Conservation (phyloP, 2,329 filamentous ascomycete genomes). For the Elsinoe batatas region DNA sequence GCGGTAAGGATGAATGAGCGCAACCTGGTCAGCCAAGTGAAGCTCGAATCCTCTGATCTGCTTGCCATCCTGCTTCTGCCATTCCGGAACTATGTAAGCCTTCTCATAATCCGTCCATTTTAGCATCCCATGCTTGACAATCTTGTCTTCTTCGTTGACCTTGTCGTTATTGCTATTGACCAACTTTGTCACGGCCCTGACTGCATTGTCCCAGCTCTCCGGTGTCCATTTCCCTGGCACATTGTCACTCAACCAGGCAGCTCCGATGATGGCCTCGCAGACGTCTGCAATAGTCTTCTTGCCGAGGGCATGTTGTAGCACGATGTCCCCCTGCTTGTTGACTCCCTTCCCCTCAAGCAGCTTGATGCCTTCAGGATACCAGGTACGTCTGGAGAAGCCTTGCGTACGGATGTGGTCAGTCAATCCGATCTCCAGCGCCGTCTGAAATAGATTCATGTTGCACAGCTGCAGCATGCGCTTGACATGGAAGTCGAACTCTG, state of each 20-base stretch:
- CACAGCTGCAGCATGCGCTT: conserved; percentile 84
- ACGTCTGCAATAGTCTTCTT: conserved; percentile 70
- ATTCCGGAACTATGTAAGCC: conserved; percentile 58
- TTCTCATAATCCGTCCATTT: conserved; percentile 64
- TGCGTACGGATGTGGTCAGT: conserved; percentile 74
- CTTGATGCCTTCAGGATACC: conserved; percentile 77
- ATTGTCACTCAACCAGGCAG: conserved; percentile 54
- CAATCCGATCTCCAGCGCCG: conserved; percentile 56
- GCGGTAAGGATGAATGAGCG: conserved; percentile 48
- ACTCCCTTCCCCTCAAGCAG: conserved; percentile 62
- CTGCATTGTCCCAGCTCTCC: conserved; percentile 48
- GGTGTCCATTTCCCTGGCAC: conserved; percentile 31
- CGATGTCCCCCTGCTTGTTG: conserved; percentile 34
- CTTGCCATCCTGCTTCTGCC: conserved; percentile 54
- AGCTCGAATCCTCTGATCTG: conserved; percentile 47
- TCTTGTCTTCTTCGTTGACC: conserved; percentile 32
- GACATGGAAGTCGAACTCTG: conserved; percentile 82
- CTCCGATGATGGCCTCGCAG: conserved; percentile 87
- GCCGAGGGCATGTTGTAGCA: conserved; percentile 16
- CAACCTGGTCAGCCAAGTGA: conserved; percentile 57
- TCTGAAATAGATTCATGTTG: conserved; percentile 80
- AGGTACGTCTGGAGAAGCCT: conserved; percentile 67
- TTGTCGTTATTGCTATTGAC: conserved; percentile 43
- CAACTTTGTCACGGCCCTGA: conserved; percentile 57
- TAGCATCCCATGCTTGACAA: conserved; percentile 50